Evolutionary conservation across 345 rosid species (phyloP), one percentile per base, ranked within the genome.

Genomic region (Punica granatum): DNA sequence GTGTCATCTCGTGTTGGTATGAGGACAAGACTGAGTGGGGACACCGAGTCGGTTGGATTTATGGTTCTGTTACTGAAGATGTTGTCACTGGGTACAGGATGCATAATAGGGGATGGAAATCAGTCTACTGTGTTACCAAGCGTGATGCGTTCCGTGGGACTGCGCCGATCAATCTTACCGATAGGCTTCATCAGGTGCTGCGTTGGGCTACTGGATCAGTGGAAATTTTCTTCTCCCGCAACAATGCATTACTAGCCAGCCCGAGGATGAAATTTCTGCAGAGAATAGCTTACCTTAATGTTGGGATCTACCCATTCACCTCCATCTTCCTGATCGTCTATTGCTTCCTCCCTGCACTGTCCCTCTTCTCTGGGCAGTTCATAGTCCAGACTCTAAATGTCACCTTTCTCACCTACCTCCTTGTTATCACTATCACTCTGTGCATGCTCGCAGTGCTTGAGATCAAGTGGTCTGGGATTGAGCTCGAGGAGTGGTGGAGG

Each of bases 21-120:
- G 78, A 75, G 60, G 75, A 71, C 65, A 67, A 67, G 60, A 75
- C 78, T 2, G 75, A 71, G 63, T 75, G 72, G 75, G 78, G 75
- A 7, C 21, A 41, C 32, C 62, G 75, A 16, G 39, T 64, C 8
- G 78, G 78, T 6, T 75, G 78, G 72, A 71, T 68, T 36, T 71
- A 75, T 26, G 78, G 78, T n/a, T 75, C 72, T 14, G 66, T 75
- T 18, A 75, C 72, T 0, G 74, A 73, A 37, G 69, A 73, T 54
- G 66, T 73, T 3, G 76, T 77, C 30, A 72, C 79, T 5, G 76
- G 76, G 9, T 76, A 72, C 43, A 65, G 79, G 63, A 76, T 76
- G 79, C 76, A 76, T 28, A 69, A 76, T 61, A 65, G 73, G 48
- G 79, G 73, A 33, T 69, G 79, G 79, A 72, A 59, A 58, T 76